These are phyloP conservation scores for Prunus davidiana DNA, from an alignment of 306 rosid species.

Conservation along the genomic window DNA sequence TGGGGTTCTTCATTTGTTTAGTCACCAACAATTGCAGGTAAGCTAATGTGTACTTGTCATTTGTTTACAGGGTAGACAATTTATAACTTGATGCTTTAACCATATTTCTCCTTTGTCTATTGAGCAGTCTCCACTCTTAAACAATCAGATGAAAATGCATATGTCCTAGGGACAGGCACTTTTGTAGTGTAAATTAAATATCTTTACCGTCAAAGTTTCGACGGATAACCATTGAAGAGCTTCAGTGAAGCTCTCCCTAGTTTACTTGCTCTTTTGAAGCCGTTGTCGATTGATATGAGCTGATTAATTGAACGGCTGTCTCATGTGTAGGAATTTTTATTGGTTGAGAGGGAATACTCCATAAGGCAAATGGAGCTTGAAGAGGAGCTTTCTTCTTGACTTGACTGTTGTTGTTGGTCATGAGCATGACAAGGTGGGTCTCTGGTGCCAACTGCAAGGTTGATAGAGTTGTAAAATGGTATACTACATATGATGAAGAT, in stretches of 20 bases:
- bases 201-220: not conserved
- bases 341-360: slow-evolving; percentile 75
- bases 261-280: not conserved
- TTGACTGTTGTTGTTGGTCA: not conserved
- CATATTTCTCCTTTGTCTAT: not conserved
- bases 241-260: not conserved
- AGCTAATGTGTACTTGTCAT: slow-evolving; percentile 14
- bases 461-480: not conserved
- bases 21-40: slow-evolving; percentile 92
- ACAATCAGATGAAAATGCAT: not conserved
- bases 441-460: slow-evolving; percentile 1
- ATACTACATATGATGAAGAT: too few relatives aligned
- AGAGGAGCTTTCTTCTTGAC: slow-evolving; percentile 31
- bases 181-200: not conserved
- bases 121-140: not conserved
- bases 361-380: slow-evolving; percentile 65
- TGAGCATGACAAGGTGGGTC: not conserved
- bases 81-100: slow-evolving; percentile 12
- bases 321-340: slow-evolving; percentile 59
- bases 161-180: not conserved
- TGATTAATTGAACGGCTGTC: slow-evolving; percentile 11
- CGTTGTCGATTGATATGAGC: slow-evolving; percentile 4
- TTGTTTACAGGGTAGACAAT: slow-evolving; percentile 11
- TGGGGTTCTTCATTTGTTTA: slow-evolving; percentile 71
- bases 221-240: not conserved